Evolutionary conservation across 2,329 filamentous ascomycete species (phyloP).

Genomic region (Xylaria sp.): DNA sequence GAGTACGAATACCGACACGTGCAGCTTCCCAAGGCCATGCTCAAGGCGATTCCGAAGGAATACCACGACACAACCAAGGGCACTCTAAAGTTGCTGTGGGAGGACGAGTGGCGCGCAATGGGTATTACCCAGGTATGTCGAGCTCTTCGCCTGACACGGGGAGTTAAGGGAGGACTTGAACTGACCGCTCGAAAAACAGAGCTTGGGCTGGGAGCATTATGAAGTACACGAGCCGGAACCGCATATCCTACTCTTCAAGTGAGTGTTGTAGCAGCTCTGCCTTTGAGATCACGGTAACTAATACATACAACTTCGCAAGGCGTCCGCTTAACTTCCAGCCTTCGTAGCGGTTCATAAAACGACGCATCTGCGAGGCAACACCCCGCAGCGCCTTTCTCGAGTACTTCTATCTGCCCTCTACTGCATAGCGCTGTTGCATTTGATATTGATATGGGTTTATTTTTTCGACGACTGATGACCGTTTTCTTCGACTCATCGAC

Average conservation of each 20-base stretch:
- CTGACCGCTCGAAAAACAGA: constrained; percentile 64
- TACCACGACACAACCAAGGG: constrained; percentile 91
- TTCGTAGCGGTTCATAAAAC: constrained; percentile 61
- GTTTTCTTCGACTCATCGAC: constrained; percentile 37
- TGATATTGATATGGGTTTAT: constrained; percentile 47
- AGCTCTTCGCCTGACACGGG: neutral
- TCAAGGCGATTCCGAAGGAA: constrained; percentile 94
- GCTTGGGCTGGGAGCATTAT: constrained; percentile 98
- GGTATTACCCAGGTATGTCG: constrained; percentile 90
- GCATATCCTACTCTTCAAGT: constrained; percentile 99
- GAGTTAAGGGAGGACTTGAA: constrained; percentile 3
- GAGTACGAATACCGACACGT: constrained; percentile 98
- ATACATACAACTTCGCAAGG: constrained; percentile 57
- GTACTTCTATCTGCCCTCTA: constrained; percentile 43
- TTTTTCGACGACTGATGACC: constrained; percentile 48
- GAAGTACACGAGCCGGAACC: constrained; percentile 99
- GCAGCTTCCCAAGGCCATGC: constrained; percentile 96
- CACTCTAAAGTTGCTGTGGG: constrained; percentile 95
- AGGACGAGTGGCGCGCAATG: constrained; percentile 96
- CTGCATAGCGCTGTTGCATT: constrained; percentile 53
- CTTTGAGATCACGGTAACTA: constrained; percentile 25
- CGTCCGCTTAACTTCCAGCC: constrained; percentile 87
- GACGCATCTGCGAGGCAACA: constrained; percentile 34
- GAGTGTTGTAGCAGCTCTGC: constrained; percentile 54
- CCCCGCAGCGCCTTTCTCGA: constrained; percentile 34